Evolutionary conservation across 2,329 filamentous ascomycete genomes (phyloP), one percentile per base, ranked within the genome.

Genomic region (Xylariaceae sp.): DNA sequence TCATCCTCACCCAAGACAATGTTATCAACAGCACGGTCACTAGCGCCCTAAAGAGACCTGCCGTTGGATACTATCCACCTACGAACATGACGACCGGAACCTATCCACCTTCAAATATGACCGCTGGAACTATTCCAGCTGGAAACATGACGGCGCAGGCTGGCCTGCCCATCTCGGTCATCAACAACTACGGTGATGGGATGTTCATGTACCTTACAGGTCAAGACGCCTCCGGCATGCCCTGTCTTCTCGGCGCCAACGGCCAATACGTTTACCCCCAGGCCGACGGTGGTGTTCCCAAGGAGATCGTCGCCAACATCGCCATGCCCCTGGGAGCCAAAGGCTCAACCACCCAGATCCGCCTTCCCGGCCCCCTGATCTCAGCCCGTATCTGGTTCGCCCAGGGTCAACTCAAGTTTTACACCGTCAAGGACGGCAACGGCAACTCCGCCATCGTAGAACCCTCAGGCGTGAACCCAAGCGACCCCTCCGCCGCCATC

Each of bases 401-500:
- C 15, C 73, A 71, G 34, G 76, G 76, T 4, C 62, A 70, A 4
- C 68, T 78, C 4, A 57, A 70, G 13, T 78, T 79, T 69, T 77
- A 68, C 62, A 72, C 73, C 4, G 70, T 77, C 10, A 55, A 55
- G 2, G 63, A 62, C 11, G 71, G 64, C 9, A 64, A 68, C 34
- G 74, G 74, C 34, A 64, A 67, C 67, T 17, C 68, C 3, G 59
- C 59, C 4, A 58, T 83, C 1, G 80, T 83, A 6, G 76, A 82
- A 62, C 81, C 81, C 0, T 77, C 80, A 0, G 73, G 77, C 4
- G 74, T 71, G 7, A 78, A 78, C 66, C 69, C 76, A 0, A 58
- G 60, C 2, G 79, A 81, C 53, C 75, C 78, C 4, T 79, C 74
- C 35, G 70, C 76, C 0, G 73, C 68, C 1, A 65, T 78, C 30